phyloP scores from a whole-genome alignment of 1,139 yeast species.

The Yamadazyma trypodendri region DNA sequence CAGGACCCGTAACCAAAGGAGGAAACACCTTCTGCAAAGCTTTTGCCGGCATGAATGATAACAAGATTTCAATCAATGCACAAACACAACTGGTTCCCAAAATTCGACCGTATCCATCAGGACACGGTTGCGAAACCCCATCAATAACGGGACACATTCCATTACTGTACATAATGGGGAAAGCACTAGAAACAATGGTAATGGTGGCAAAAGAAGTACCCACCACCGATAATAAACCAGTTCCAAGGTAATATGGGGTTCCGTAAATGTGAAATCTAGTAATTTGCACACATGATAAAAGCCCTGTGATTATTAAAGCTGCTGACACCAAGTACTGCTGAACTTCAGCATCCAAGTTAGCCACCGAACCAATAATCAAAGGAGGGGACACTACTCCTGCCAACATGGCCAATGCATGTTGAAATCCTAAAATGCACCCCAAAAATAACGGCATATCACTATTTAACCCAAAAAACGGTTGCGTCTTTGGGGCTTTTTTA shows the following conservation, averaged over 20 bases:
- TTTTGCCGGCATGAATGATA: constrained; percentile 76
- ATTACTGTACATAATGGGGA: constrained; percentile 74
- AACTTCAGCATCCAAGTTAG: constrained; percentile 49
- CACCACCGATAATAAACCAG: constrained; percentile 83
- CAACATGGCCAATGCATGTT: constrained; percentile 85
- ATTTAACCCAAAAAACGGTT: constrained; percentile 80
- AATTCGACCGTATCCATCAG: constrained; percentile 85
- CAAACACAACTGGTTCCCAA: constrained; percentile 79
- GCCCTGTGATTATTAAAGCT: constrained; percentile 72
- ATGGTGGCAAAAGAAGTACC: constrained; percentile 90
- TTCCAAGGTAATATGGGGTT: constrained; percentile 77
- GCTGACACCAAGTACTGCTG: constrained; percentile 76
- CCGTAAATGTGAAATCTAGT: constrained; percentile 72
- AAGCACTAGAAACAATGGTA: constrained; percentile 69
- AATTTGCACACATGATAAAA: constrained; percentile 73
- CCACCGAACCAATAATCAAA: constrained; percentile 59
- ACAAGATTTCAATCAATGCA: constrained; percentile 65
- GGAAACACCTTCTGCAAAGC: constrained; percentile 74
- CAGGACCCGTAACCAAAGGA: constrained; percentile 90
- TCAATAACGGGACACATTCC: constrained; percentile 67
- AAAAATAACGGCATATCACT: constrained; percentile 76
- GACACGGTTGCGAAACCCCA: constrained; percentile 75
- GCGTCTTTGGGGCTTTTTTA: constrained; percentile 47
- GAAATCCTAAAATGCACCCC: constrained; percentile 77
- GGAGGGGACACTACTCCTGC: constrained; percentile 94